Evolutionary conservation across 768 basidiomycete species (phyloP), one percentile per base, ranked within the genome.

Genomic region (Calocera cornea): DNA sequence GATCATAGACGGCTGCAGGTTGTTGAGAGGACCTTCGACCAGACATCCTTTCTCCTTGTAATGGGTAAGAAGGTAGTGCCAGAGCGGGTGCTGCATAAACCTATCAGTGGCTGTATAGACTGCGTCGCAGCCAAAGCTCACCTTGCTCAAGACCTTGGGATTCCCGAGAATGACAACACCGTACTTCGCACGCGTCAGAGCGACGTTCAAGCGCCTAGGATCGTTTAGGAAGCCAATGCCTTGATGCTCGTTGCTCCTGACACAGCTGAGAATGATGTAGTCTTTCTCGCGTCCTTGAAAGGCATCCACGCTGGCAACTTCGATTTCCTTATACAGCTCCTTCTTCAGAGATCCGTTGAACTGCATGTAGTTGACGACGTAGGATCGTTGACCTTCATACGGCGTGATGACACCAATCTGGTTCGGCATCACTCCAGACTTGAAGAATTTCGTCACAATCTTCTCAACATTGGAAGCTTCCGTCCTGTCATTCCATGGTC

Each of bases 211-310:
- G 66, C 97, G 87, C 70, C 97, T 81, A 7, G 97, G 97, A 76
- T 99, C 97, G 72, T 95, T 98, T 80, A 99, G 83, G 83, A 99
- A 99, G 54, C 97, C 97, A 68, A 99, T 99, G 38, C 97, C 97
- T 76, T 98, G 97, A 75, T 99, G 97, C 75, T 99, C 97, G 76
- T 99, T 99, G 79, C 93, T 95, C 76, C 97, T 81, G 19, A 99
- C 97, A 74, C 97, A 98, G 74, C 89, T 92, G 64, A 99, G 82
- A 73, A 99, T 98, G 76, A 99, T 98, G 74, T 99, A 99, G 76
- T 99, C 97, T 83, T 99, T 99, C 80, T 99, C 97, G 74, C 97
- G 85, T 63, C 97, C 97, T 75, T 99, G 97, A 85, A 99, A 99
- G 3, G 97, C 97, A 75, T 99, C 97, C 66, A 99, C 97, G 70